Conservation (phyloP, 2,329 filamentous ascomycete species). For the Cladophialophora psammophila region DNA sequence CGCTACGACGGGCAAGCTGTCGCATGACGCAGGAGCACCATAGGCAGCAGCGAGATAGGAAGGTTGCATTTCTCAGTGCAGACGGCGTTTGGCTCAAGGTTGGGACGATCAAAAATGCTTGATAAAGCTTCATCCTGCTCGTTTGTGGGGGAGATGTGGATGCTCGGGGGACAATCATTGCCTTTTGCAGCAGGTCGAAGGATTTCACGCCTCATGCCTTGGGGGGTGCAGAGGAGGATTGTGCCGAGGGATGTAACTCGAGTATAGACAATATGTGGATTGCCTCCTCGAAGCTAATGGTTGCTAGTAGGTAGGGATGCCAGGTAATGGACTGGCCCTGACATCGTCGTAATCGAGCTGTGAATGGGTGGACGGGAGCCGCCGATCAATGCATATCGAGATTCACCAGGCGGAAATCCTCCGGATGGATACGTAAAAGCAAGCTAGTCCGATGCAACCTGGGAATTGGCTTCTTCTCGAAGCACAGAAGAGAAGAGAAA, state of each 20-base stretch:
- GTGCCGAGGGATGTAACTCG: constrained; percentile 18
- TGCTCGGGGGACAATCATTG: constrained; percentile 21
- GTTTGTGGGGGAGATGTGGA: constrained; percentile 23
- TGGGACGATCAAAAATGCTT: constrained; percentile 8
- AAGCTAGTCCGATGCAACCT: neutral
- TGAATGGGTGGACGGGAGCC: neutral
- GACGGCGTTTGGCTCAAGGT: constrained; percentile 1
- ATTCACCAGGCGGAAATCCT: neutral
- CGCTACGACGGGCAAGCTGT: constrained; percentile 1
- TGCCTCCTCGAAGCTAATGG: neutral
- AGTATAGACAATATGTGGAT: constrained; percentile 1
- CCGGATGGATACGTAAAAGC: neutral
- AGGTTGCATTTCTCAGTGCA: constrained; percentile 30
- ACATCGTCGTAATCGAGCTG: neutral
- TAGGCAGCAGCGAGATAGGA: constrained; percentile 28
- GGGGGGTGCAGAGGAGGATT: neutral
- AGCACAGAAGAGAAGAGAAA: neutral
- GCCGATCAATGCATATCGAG: constrained; percentile 4
- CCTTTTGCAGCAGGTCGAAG: constrained; percentile 30
- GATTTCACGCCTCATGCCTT: neutral
- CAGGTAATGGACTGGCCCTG: neutral
- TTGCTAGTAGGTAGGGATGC: neutral
- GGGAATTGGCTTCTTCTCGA: neutral
- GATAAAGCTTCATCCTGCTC: constrained; percentile 30
- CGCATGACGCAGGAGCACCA: constrained; percentile 24